Evolutionary conservation across 768 basidiomycete species (phyloP).

Genomic region (Mycena indigotica): DNA sequence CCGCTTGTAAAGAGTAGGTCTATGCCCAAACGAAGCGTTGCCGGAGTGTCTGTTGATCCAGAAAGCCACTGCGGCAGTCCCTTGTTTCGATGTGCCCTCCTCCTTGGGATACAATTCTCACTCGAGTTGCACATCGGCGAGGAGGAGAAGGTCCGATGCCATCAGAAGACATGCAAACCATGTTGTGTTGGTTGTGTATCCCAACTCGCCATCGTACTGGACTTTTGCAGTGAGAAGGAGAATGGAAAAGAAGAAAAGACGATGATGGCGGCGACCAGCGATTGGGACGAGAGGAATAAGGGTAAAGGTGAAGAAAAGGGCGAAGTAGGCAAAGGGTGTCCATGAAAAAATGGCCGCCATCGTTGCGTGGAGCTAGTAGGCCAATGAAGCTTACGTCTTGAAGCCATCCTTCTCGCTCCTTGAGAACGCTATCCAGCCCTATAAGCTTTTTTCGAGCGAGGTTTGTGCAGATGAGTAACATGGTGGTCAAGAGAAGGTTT

Average conservation of each 20-base stretch:
- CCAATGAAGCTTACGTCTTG: too few species aligned
- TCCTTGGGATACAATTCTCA: slow-evolving; percentile 8
- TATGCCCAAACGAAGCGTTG: slow-evolving; percentile 9
- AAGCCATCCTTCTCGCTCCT: too few species aligned
- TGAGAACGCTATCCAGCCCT: too few species aligned
- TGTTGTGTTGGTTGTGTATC: slow-evolving; percentile 7
- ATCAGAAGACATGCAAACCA: slow-evolving; percentile 11
- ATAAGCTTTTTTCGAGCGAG: too few species aligned
- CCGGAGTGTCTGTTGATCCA: background rate
- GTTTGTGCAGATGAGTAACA: too few species aligned
- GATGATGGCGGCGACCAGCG: background rate
- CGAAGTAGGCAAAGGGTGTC: slow-evolving; percentile 6
- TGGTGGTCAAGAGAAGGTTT: too few species aligned
- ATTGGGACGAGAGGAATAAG: background rate
- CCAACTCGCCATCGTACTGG: slow-evolving; percentile 4
- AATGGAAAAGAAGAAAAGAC: slow-evolving; percentile 12
- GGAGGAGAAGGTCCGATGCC: slow-evolving; percentile 16
- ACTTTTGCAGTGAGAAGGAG: slow-evolving; percentile 9
- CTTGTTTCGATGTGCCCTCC: background rate
- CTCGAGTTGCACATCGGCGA: slow-evolving; percentile 20
- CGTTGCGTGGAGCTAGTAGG: too few species aligned
- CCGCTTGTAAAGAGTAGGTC: slow-evolving; percentile 1
- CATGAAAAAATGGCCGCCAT: slow-evolving; percentile 4
- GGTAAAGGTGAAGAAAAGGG: slow-evolving; percentile 5
- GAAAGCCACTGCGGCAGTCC: background rate